Percentiles rank a stretch among this genome's conserved stretches.
These are phyloP conservation scores for Thalassiosira exigua DNA, from an alignment of 352 stramenopile species.

Conservation along the genomic window DNA sequence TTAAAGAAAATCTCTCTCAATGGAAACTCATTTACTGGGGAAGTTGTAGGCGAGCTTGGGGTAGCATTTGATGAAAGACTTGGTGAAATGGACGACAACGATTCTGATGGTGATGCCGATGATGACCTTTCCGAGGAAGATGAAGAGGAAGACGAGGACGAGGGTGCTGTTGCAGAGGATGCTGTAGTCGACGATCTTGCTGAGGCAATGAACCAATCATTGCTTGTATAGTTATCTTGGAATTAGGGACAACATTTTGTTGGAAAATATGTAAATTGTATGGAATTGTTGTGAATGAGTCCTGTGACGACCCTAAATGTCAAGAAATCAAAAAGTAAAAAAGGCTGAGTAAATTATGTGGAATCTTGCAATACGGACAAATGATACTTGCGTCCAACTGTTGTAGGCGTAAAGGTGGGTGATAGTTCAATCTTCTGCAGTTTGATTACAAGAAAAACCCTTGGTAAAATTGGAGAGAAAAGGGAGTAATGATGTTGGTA, in stretches of 20 bases:
- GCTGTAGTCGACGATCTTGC: slow-evolving; percentile 48
- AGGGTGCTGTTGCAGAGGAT: slow-evolving; percentile 11
- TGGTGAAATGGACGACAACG: slow-evolving; percentile 67
- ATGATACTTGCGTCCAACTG: too few relatives aligned
- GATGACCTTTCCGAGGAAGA: slow-evolving; percentile 62
- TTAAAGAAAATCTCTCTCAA: slow-evolving; percentile 64
- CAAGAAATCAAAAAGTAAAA: too few relatives aligned
- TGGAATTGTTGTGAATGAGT: too few relatives aligned
- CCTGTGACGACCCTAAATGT: too few relatives aligned
- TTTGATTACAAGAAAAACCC: too few relatives aligned
- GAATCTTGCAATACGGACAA: too few relatives aligned
- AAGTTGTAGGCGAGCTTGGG: slow-evolving; percentile 49
- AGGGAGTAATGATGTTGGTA: too few relatives aligned
- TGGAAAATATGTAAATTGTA: too few relatives aligned
- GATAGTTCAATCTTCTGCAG: too few relatives aligned
- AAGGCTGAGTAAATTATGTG: too few relatives aligned
- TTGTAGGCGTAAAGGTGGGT: too few relatives aligned
- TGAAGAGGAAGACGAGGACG: slow-evolving; percentile 48
- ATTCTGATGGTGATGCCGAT: slow-evolving; percentile 61
- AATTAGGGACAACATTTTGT: not conserved
- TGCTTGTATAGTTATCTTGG: slow-evolving; percentile 41
- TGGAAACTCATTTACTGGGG: slow-evolving; percentile 59
- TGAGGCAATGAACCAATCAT: slow-evolving; percentile 53
- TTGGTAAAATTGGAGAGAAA: too few relatives aligned
- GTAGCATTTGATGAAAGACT: slow-evolving; percentile 51